phyloP scores from a whole-genome alignment of 192 early-diverging fungal species.

The Phlyctochytrium bullatum region DNA sequence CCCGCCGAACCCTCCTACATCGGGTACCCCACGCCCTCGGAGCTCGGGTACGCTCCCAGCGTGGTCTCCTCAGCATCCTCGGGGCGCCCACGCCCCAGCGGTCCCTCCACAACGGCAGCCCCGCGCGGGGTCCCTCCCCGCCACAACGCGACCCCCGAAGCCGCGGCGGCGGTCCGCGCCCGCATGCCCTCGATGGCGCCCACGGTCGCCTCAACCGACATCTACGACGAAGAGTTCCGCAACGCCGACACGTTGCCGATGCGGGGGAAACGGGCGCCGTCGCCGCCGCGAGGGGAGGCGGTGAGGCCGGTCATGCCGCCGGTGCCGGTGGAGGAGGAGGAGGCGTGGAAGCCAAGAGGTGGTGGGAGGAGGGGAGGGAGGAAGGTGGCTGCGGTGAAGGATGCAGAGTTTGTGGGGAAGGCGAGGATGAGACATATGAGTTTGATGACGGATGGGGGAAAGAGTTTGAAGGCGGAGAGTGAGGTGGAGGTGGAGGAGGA shows the following conservation, averaged over 20 bases:
- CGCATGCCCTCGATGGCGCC: neutral
- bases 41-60: neutral
- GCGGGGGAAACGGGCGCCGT: neutral
- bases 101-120: too few species aligned
- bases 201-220: neutral
- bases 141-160: neutral
- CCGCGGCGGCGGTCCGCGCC: neutral
- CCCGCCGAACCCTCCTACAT: too few species aligned
- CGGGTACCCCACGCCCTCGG: neutral
- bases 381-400: neutral
- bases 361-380: neutral
- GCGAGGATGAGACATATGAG: constrained; percentile 9
- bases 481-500: too few species aligned
- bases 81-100: neutral
- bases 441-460: constrained; percentile 5
- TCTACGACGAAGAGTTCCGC: neutral
- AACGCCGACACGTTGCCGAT: neutral
- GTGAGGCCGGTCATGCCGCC: neutral
- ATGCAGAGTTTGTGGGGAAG: neutral
- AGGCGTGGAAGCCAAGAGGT: too few species aligned
- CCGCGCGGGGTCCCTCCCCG: neutral
- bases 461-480: too few species aligned
- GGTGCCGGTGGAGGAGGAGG: neutral
- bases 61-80: neutral
- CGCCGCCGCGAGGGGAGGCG: neutral